Conservation (phyloP, 2,329 filamentous ascomycete genomes). For the Piedraia hortae region DNA sequence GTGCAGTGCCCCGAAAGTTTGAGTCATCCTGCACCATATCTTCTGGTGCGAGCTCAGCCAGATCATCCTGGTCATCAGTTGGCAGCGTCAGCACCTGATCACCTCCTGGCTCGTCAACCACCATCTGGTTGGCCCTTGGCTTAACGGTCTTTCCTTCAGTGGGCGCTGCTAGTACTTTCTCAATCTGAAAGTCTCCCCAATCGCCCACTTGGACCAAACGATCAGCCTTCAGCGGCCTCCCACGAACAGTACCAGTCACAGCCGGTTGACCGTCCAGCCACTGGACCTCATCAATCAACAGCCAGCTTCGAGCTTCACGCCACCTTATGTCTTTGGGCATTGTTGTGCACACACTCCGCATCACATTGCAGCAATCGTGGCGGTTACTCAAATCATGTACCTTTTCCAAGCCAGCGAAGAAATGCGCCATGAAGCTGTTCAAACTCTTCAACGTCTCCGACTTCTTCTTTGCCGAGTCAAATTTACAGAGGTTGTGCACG, state of each 20-base stretch:
- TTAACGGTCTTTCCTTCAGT: constrained; percentile 28
- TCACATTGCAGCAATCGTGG: constrained; percentile 73
- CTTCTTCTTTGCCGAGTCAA: constrained; percentile 56
- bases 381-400: constrained; percentile 66
- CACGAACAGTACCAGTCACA: constrained; percentile 63
- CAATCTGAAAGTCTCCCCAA: constrained; percentile 81
- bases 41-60: constrained; percentile 65
- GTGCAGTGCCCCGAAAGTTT: constrained; percentile 20
- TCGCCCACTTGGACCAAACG: constrained; percentile 74
- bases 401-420: constrained; percentile 78
- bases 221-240: constrained; percentile 67
- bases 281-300: constrained; percentile 59
- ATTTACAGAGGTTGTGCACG: constrained; percentile 40
- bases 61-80: constrained; percentile 52
- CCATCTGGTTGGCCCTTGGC: constrained; percentile 30
- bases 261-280: constrained; percentile 30
- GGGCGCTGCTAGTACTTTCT: constrained; percentile 59
- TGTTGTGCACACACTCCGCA: constrained; percentile 72
- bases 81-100: constrained; percentile 40
- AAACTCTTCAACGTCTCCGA: constrained; percentile 53
- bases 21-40: constrained; percentile 54
- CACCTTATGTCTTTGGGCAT: constrained; percentile 84
- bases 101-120: constrained; percentile 31
- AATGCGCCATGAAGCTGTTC: constrained; percentile 80
- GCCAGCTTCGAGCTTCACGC: constrained; percentile 88